A percentile compares a stretch with the other conserved stretches of the same genome.
These are phyloP conservation scores for Paraleonurus japonicus DNA, from an alignment of 257 asterid genomes.

Conservation along the genomic window DNA sequence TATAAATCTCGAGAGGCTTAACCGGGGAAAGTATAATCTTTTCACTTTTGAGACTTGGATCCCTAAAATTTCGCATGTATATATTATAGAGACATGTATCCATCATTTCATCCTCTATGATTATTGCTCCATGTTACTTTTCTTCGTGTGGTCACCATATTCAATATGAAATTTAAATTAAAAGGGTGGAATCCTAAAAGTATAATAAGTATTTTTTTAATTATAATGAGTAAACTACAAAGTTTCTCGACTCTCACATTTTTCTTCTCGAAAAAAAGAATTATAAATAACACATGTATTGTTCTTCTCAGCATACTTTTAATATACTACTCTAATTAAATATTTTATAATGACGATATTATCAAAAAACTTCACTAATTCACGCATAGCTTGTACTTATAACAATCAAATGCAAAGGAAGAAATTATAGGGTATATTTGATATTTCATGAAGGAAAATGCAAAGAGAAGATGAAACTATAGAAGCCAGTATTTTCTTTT, in stretches of 20 bases:
- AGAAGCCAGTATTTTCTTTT: too few species aligned
- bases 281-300: neutral
- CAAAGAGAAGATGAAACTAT: neutral
- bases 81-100: neutral
- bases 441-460: neutral
- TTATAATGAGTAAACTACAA: neutral
- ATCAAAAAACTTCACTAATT: too few species aligned
- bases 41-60: slow-evolving; percentile 18
- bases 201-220: neutral
- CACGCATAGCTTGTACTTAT: too few species aligned
- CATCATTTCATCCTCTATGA: slow-evolving; percentile 15
- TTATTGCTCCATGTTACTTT: slow-evolving; percentile 27
- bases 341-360: neutral
- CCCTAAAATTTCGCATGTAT: slow-evolving; percentile 13
- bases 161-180: neutral
- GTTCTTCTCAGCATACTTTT: too few species aligned
- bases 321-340: too few species aligned
- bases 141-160: slow-evolving; percentile 15
- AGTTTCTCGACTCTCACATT: neutral
- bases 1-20: neutral
- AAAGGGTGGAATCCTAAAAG: neutral
- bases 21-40: neutral
- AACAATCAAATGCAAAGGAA: neutral
- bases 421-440: neutral
- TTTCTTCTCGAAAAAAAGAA: too few species aligned